Conservation (phyloP, 2,329 filamentous ascomycete species). For the Ceratocystis lukuohia region DNA sequence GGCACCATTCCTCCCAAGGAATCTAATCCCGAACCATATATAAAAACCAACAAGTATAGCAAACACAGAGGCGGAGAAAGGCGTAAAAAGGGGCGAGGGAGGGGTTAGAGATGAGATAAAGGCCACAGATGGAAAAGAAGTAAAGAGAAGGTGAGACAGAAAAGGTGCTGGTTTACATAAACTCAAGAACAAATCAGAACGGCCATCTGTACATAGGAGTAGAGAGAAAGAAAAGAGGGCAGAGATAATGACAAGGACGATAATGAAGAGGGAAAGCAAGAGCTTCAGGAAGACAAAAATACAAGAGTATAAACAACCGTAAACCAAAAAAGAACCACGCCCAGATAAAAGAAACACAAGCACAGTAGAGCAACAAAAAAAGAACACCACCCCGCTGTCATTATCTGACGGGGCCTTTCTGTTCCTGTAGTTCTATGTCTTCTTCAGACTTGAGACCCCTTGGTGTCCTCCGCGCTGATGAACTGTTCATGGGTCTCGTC, state of each 20-base stretch:
- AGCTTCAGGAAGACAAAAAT: background rate
- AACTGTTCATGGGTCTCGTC: slow-evolving; percentile 20
- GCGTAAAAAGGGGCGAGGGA: background rate
- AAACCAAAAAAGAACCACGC: slow-evolving; percentile 2
- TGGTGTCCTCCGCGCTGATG: slow-evolving; percentile 23
- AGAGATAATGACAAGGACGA: background rate
- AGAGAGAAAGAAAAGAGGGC: background rate
- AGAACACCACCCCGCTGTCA: slow-evolving; percentile 7
- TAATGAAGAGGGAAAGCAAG: background rate
- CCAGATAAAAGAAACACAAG: background rate
- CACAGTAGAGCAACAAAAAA: slow-evolving; percentile 11
- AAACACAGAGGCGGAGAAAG: background rate
- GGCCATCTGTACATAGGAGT: background rate
- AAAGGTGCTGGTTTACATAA: background rate
- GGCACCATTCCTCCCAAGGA: background rate
- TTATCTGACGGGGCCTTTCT: slow-evolving; percentile 27
- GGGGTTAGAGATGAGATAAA: background rate
- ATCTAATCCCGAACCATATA: slow-evolving; percentile 12
- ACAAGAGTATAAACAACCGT: slow-evolving; percentile 8
- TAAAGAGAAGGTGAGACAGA: background rate
- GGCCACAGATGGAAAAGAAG: background rate
- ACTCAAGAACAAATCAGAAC: background rate
- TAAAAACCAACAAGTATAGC: slow-evolving; percentile 1
- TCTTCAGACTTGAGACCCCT: slow-evolving; percentile 32
- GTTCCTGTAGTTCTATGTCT: slow-evolving; percentile 39